Evolutionary conservation across 2,329 filamentous ascomycete species (phyloP), one percentile per base, ranked within the genome.

Genomic region (Trichophaea hybrida): DNA sequence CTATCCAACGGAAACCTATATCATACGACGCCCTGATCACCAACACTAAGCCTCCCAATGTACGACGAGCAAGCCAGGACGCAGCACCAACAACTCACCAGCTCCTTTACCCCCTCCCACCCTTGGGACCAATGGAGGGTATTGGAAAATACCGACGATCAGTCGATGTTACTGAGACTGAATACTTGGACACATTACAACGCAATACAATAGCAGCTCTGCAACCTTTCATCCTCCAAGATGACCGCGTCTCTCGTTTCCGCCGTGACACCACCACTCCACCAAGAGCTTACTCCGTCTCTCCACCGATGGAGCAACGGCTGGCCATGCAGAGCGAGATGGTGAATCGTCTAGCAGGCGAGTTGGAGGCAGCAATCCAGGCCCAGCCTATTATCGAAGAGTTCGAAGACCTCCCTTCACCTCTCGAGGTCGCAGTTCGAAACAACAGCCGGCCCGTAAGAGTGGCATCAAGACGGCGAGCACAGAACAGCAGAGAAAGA

Each of bases 41-140:
- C 15, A n/a, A 24, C 15, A 33, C 56, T n/a, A 35, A 57, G 58
- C 48, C 56, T 15, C 35, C 51, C n/a, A 57, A 60, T 53, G 31
- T 34, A 31, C 43, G 55, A 12, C 50, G 58, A 8, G 15, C 35
- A 5, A 17, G 17, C 17, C n/a, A 31, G 4, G 53, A 56, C 17
- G 43, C 50, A n/a, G 34, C 56, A 15, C 53, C 62, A 8, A 35
- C 59, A 38, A 50, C 57, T 7, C 60, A 58, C 31, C 64, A 61
- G 49, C 59, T 63, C 34, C 55, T 66, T 12, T 66, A 66, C 17
- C 63, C 61, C 15, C 63, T 66, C 33, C 64, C 64, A 43, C 64
- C 62, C 10, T 57, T 66, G 46, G 63, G 62, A 37, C 62, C 63
- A 31, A 66, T 64, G 60, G 63, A 66, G 48, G 64, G 64, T 24